phyloP scores from a whole-genome alignment of 1,284 basidiomycete species.

The Trametes pubescens region DNA sequence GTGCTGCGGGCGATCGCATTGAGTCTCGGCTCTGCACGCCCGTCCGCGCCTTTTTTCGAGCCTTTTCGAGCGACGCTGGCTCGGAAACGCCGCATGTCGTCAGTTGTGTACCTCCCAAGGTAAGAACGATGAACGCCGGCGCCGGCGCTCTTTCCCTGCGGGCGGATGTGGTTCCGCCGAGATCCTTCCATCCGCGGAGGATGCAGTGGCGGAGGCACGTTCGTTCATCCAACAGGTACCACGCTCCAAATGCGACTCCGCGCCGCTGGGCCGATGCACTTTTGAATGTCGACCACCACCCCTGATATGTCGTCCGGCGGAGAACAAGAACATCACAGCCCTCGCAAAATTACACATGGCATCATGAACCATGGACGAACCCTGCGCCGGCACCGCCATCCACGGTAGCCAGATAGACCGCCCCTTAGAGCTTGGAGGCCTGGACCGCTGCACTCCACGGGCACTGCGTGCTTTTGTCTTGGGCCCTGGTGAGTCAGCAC shows the following conservation, averaged over 20 bases:
- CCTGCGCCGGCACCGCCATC: no score
- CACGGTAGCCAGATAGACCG: background rate
- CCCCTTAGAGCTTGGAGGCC: background rate
- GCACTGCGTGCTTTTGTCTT: background rate
- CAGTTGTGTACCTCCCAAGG: background rate
- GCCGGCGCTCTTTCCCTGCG: background rate
- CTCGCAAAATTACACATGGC: no score
- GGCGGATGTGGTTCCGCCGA: conserved; percentile 2
- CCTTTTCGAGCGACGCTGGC: background rate
- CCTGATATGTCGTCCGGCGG: conserved; percentile 3
- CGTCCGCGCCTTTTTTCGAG: background rate
- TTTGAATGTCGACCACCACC: conserved; percentile 1
- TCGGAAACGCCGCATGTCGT: background rate
- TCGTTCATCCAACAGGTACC: background rate
- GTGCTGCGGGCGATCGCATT: conserved; percentile 21
- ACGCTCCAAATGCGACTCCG: background rate
- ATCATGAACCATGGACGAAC: no score
- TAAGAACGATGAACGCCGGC: background rate
- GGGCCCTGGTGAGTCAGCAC: background rate
- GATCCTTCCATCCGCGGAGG: conserved; percentile 1
- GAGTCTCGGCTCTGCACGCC: background rate
- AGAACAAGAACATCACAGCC: conserved; percentile 3
- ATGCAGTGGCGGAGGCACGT: conserved; percentile 5
- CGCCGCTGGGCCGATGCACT: background rate
- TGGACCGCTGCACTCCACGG: no score